Evolutionary conservation across 2,329 filamentous ascomycete genomes (phyloP), one percentile per base, ranked within the genome.

Genomic region (Cryoendolithus antarcticus): DNA sequence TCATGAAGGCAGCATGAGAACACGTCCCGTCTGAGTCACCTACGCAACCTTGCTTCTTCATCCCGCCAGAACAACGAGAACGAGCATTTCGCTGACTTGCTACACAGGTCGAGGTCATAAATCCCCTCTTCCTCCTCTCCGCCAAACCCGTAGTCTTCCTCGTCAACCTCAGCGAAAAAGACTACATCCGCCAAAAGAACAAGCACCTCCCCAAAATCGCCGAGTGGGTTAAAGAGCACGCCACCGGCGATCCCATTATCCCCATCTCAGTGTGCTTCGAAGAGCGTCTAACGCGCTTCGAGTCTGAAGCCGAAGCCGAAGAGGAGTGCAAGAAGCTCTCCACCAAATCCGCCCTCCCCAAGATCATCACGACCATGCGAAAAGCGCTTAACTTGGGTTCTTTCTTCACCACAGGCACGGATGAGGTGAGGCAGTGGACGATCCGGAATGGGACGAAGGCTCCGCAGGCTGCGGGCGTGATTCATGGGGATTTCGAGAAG

Each of bases 121-220:
- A 98, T 71, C 85, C 88, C 55, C 77, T 98, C 19, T 83, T 94
- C 69, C 80, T 98, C 43, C 76, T 98, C 44, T 86, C 86, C 30
- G 91, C 93, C 49, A 98, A 98, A 70, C 89, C 91, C 3, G 88
- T 95, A 42, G 89, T 98, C 51, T 96, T 86, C 69, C 74, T 98
- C 32, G 84, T 96, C 69, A 98, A 98, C 70, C 70, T 98, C 45
- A 94, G 86, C 47, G 93, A 98, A 70, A 88, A 79, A 65, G 91
- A 98, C 65, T 98, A 88, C 64, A 80, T 95, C 58, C 82, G 91
- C 57, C 91, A 96, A 71, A 98, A 96, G 82, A 98, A 98, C 77
- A 98, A 98, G 79, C 79, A 98, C 67, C 76, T 98, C 40, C 76
- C 83, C 50, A 91, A 89, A 69, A 80, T 96, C 51, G 85, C 83